Conservation (phyloP, 2,329 filamentous ascomycete species). For the Clonostachys rhizophaga region DNA sequence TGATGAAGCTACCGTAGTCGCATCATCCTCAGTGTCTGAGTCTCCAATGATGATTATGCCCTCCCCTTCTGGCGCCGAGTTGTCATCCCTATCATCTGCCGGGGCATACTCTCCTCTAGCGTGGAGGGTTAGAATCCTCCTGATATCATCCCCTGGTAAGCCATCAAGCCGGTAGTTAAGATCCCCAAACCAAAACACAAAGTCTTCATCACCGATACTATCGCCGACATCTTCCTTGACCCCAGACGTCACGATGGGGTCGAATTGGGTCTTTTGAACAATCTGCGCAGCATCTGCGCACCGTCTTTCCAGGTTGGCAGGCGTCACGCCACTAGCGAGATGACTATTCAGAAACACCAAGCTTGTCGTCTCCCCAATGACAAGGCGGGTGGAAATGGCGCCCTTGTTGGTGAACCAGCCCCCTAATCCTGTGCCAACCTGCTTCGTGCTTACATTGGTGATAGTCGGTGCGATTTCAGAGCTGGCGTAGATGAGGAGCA, state of each 20-base stretch:
- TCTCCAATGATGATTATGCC: constrained; percentile 41
- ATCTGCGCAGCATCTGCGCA: constrained; percentile 90
- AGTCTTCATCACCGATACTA: constrained; percentile 82
- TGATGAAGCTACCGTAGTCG: constrained; percentile 21
- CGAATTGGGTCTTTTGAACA: constrained; percentile 69
- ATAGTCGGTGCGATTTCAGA: constrained; percentile 70
- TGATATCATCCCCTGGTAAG: constrained; percentile 85
- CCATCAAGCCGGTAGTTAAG: constrained; percentile 90
- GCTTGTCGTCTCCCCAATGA: constrained; percentile 85
- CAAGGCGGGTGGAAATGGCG: constrained; percentile 73
- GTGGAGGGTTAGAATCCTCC: constrained; percentile 77
- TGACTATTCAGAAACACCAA: constrained; percentile 91
- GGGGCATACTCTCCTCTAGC: constrained; percentile 72
- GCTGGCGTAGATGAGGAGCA: constrained; percentile 82
- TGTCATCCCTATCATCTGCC: constrained; percentile 28
- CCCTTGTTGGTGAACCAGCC: constrained; percentile 98
- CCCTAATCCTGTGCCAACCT: constrained; percentile 83
- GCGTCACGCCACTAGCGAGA: constrained; percentile 80
- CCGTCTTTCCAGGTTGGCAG: constrained; percentile 71
- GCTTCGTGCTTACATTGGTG: constrained; percentile 75
- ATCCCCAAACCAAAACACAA: constrained; percentile 95
- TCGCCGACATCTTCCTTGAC: constrained; percentile 62
- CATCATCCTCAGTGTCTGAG: constrained; percentile 42
- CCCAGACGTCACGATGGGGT: constrained; percentile 63
- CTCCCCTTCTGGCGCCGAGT: constrained; percentile 31